Conservation (phyloP, 345 rosid species). For the Boechera stricta region DNA sequence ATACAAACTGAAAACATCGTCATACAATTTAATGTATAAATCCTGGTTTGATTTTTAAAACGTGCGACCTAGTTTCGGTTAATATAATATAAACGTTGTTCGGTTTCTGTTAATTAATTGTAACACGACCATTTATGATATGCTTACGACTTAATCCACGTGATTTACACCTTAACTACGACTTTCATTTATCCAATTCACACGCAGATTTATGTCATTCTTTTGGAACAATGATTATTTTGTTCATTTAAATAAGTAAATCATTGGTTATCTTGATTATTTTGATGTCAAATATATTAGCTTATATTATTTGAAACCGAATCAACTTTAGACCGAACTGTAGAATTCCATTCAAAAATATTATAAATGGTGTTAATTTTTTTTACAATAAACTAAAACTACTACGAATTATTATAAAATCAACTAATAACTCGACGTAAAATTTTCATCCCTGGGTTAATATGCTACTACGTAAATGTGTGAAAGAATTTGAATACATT, state of each 20-base stretch:
- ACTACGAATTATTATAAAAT: background rate
- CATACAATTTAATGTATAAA: background rate
- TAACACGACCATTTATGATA: conserved; percentile 28
- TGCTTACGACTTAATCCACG: conserved; percentile 35
- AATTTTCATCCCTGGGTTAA: background rate
- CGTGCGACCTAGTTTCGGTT: conserved; percentile 20
- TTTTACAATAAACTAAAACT: background rate
- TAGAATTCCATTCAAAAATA: no score
- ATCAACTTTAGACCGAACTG: no score
- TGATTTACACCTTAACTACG: conserved; percentile 37
- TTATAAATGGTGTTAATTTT: background rate
- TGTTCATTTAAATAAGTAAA: no score
- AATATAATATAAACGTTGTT: background rate
- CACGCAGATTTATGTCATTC: background rate
- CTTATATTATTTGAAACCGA: no score
- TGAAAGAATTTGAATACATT: no score
- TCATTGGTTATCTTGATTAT: background rate
- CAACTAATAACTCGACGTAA: no score
- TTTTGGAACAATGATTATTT: background rate
- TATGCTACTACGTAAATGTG: background rate
- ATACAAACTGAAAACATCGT: background rate
- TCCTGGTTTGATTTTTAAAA: conserved; percentile 9
- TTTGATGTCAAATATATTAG: background rate
- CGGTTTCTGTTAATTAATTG: conserved; percentile 20
- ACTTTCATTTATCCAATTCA: conserved; percentile 19